Conservation (phyloP, 2,329 filamentous ascomycete species). For the Escovopsis sp. region DNA sequence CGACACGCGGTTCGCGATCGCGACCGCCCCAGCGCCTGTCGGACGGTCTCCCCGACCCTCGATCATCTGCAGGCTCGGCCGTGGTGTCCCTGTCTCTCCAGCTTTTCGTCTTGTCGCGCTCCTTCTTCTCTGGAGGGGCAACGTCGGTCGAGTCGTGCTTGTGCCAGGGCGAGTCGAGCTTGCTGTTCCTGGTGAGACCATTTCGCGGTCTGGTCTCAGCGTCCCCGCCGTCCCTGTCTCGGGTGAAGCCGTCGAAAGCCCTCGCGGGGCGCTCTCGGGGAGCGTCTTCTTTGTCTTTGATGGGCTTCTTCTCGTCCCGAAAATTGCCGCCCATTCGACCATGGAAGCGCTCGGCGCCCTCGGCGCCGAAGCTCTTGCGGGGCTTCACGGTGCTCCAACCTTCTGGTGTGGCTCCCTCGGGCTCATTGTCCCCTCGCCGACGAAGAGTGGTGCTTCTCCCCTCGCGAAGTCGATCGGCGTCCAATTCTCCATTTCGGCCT, state of each 20-base stretch:
- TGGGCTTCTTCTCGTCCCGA: conserved; percentile 26
- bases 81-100: conserved; percentile 41
- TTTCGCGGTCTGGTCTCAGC: conserved; percentile 47
- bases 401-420: too few species aligned
- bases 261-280: conserved; percentile 30
- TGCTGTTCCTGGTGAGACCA: conserved; percentile 42
- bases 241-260: conserved; percentile 32
- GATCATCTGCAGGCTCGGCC: conserved; percentile 34
- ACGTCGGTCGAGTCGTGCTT: conserved; percentile 32
- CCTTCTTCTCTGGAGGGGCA: conserved; percentile 25
- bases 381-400: conserved; percentile 63
- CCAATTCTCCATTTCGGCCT: conserved; percentile 32
- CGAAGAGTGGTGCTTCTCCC: conserved; percentile 30
- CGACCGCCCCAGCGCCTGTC: conserved; percentile 40
- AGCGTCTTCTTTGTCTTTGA: conserved; percentile 40
- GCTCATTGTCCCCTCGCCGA: conserved; percentile 38
- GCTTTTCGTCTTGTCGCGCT: conserved; percentile 43
- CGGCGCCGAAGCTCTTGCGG: conserved; percentile 57
- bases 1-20: conserved; percentile 43
- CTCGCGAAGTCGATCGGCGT: conserved; percentile 36
- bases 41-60: conserved; percentile 31
- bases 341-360: conserved; percentile 56
- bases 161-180: conserved; percentile 57
- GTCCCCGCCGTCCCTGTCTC: conserved; percentile 36
- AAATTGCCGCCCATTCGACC: conserved; percentile 44